A percentile compares a stretch with the other conserved stretches of the same genome.
Conservation (phyloP, 2,329 filamentous ascomycete genomes). For the Fusarium cicatricum region DNA sequence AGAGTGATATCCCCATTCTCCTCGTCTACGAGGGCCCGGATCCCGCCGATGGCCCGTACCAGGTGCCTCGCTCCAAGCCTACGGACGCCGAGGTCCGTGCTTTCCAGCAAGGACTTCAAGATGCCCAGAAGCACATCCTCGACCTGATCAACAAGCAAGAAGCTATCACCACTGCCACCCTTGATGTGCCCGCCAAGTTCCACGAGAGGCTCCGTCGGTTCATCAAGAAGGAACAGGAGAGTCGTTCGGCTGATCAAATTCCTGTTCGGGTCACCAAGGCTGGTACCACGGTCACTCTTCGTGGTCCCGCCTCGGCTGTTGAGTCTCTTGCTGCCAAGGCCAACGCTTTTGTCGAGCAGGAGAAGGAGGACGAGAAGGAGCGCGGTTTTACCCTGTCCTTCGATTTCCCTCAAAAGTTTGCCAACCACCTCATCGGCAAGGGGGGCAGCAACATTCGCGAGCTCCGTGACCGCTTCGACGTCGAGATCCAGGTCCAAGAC, state of each 20-base stretch:
- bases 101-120: conserved; percentile 64
- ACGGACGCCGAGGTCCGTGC: conserved; percentile 58
- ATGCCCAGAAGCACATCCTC: conserved; percentile 65
- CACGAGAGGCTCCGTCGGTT: conserved; percentile 70
- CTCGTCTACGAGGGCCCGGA: conserved; percentile 78
- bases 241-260: conserved; percentile 63
- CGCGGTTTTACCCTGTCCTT: conserved; percentile 87
- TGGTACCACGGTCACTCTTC: conserved; percentile 72
- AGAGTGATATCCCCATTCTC: conserved; percentile 69
- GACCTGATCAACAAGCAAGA: conserved; percentile 68
- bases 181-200: conserved; percentile 70
- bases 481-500: conserved; percentile 87
- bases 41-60: conserved; percentile 55
- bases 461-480: conserved; percentile 71
- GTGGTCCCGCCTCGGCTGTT: conserved; percentile 78
- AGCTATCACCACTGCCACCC: conserved; percentile 55
- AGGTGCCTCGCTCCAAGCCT: conserved; percentile 63
- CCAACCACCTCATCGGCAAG: conserved; percentile 82
- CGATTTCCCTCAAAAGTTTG: conserved; percentile 94
- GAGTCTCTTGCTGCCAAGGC: conserved; percentile 77
- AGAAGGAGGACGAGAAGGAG: conserved; percentile 93
- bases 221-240: conserved; percentile 71
- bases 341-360: conserved; percentile 80
- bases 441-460: conserved; percentile 72
- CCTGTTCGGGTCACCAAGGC: conserved; percentile 66